phyloP scores from a whole-genome alignment of 306 rosid species.

The Pterocarpus santalinus region DNA sequence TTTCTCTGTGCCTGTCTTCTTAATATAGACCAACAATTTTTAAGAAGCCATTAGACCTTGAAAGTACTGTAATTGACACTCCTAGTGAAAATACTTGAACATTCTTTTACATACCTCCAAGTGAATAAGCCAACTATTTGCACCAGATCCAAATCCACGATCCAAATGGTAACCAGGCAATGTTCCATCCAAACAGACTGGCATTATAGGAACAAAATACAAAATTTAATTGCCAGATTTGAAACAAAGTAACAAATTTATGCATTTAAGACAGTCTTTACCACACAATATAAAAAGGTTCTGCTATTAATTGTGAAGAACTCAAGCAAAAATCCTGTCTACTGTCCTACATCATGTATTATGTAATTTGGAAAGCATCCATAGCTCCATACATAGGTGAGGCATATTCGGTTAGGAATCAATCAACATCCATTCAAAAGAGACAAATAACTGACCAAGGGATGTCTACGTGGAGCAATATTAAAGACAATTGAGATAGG shows the following conservation, averaged over 20 bases:
- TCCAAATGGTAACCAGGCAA: constrained; percentile 89
- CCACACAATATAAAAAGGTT: constrained; percentile 16
- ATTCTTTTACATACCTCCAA: constrained; percentile 68
- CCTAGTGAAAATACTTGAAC: constrained; percentile 27
- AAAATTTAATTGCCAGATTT: constrained; percentile 32
- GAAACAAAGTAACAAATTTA: constrained; percentile 28
- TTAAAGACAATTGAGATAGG: constrained; percentile 24
- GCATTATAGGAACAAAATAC: constrained; percentile 35
- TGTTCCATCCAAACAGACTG: constrained; percentile 93
- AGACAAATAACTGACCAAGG: constrained; percentile 1
- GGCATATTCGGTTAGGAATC: constrained; percentile 5
- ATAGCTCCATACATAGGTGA: neutral
- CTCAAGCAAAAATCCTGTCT: constrained; percentile 7
- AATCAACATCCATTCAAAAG: constrained; percentile 21
- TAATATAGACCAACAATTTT: neutral
- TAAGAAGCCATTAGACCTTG: constrained; percentile 1
- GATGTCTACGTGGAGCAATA: neutral
- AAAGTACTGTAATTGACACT: neutral
- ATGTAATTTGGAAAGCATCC: neutral
- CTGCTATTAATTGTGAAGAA: neutral
- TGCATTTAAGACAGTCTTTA: constrained; percentile 14
- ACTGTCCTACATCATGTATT: constrained; percentile 12
- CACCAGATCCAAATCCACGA: constrained; percentile 77
- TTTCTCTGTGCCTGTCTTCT: neutral
- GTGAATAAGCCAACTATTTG: constrained; percentile 84